Evolutionary conservation across 176 grass and related monocot genomes (phyloP).

Genomic region (Oryza brachyantha): DNA sequence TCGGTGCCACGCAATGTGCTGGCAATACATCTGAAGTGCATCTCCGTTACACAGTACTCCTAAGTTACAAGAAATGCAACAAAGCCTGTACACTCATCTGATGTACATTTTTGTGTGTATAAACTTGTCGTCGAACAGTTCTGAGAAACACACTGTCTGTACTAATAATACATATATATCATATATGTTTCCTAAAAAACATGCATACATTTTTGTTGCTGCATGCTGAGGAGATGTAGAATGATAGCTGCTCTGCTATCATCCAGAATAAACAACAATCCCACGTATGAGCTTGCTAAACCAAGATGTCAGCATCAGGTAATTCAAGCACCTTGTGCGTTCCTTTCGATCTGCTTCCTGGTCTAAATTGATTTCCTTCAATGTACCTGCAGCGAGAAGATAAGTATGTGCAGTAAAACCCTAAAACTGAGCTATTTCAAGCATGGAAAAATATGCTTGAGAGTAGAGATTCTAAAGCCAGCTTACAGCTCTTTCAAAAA

Average conservation of each 20-base stretch:
- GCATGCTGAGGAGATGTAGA: constrained; percentile 13
- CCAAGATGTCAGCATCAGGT: constrained; percentile 66
- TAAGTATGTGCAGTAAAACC: not conserved
- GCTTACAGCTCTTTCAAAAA: constrained; percentile 90
- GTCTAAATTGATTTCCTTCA: constrained; percentile 88
- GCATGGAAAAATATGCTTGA: not conserved
- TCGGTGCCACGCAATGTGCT: constrained; percentile 33
- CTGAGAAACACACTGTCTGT: not conserved
- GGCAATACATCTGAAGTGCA: constrained; percentile 11
- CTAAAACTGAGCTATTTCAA: not conserved
- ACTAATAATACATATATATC: not conserved
- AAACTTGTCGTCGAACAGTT: not conserved
- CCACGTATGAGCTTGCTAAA: constrained; percentile 31
- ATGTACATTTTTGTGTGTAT: constrained; percentile 4
- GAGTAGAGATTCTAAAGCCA: constrained; percentile 20
- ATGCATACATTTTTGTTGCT: not conserved
- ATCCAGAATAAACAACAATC: not conserved
- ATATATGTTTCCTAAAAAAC: constrained; percentile 26
- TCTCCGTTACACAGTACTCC: constrained; percentile 25
- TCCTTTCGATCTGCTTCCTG: constrained; percentile 78
- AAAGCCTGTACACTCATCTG: too few relatives aligned
- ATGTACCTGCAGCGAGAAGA: constrained; percentile 57
- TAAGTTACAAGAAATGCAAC: not conserved
- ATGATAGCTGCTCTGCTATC: not conserved
- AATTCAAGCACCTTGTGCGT: constrained; percentile 87